These are phyloP conservation scores for Trichophyton equinum DNA, from an alignment of 2,329 filamentous ascomycete genomes.

Conservation along the genomic window DNA sequence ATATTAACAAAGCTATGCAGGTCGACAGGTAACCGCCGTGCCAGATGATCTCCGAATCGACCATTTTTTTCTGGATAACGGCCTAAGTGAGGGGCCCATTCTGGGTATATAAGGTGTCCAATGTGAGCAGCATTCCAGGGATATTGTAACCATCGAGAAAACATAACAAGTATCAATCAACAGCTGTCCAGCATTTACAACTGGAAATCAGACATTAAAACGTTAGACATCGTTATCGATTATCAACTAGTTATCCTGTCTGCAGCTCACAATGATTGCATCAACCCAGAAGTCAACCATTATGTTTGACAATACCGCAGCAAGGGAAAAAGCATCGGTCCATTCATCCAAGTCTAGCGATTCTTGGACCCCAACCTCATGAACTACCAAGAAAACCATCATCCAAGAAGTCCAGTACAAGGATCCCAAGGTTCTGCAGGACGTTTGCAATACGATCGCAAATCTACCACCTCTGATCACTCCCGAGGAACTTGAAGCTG, in stretches of 20 bases:
- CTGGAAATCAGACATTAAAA: too few relatives aligned
- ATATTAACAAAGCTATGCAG: neutral
- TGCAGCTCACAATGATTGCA: neutral
- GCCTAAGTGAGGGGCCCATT: neutral
- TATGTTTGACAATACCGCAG: neutral
- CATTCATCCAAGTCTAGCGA: neutral
- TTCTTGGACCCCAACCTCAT: neutral
- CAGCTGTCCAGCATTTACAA: too few relatives aligned
- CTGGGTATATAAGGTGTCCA: neutral
- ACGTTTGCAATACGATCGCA: neutral
- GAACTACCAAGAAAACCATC: neutral
- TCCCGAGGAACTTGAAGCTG: neutral
- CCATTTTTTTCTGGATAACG: neutral
- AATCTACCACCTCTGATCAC: neutral
- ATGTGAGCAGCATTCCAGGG: neutral
- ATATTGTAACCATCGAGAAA: neutral
- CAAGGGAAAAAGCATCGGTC: neutral
- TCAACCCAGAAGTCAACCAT: neutral
- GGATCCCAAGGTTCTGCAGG: neutral
- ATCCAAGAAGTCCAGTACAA: neutral
- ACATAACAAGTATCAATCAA: too few relatives aligned
- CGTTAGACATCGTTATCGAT: too few relatives aligned
- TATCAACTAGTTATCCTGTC: neutral
- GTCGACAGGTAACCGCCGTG: neutral
- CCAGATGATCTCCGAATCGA: neutral